phyloP scores from a whole-genome alignment of 108 stramenopile genomes.

The Aurantiochytrium sp. region DNA sequence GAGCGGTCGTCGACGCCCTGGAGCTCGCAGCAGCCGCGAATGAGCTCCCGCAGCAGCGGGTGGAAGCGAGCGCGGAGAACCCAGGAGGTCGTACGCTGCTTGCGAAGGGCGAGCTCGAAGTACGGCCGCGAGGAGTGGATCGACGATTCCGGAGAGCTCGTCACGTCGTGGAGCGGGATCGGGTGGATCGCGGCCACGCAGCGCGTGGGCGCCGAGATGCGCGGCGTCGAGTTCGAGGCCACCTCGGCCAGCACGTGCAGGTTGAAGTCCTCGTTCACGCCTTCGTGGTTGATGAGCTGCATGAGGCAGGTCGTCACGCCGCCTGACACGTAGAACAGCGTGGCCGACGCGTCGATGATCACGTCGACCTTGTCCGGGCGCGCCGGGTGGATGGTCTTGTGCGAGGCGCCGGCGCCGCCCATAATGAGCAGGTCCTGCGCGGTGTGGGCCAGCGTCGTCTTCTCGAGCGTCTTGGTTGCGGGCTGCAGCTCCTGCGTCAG shows the following conservation, averaged over 20 bases:
- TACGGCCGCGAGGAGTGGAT: not conserved
- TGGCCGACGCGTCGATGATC: not conserved
- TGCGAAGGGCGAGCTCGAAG: not conserved
- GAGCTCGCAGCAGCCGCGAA: conserved; percentile 28
- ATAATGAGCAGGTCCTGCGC: conserved; percentile 1
- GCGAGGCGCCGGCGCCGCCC: not conserved
- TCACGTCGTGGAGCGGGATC: conserved; percentile 2
- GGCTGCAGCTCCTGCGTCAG: not conserved
- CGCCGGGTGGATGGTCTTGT: not conserved
- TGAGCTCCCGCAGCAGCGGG: conserved; percentile 19
- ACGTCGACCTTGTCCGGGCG: conserved; percentile 23
- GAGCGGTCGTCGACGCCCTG: conserved; percentile 21
- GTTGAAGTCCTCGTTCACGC: conserved; percentile 7
- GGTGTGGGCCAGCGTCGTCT: not conserved
- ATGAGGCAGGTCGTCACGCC: conserved; percentile 22
- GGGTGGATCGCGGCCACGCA: conserved; percentile 22
- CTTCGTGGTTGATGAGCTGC: conserved; percentile 23
- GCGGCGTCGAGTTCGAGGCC: not conserved
- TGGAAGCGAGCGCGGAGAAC: conserved; percentile 13
- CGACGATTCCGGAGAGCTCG: not conserved
- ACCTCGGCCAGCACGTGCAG: conserved; percentile 24
- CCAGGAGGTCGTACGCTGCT: conserved; percentile 7
- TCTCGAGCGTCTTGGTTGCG: not conserved
- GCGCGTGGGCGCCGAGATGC: not conserved
- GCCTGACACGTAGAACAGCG: not conserved